These are phyloP conservation scores for Penicillium lagena DNA, from an alignment of 495 filamentous ascomycete genomes.

Conservation along the genomic window DNA sequence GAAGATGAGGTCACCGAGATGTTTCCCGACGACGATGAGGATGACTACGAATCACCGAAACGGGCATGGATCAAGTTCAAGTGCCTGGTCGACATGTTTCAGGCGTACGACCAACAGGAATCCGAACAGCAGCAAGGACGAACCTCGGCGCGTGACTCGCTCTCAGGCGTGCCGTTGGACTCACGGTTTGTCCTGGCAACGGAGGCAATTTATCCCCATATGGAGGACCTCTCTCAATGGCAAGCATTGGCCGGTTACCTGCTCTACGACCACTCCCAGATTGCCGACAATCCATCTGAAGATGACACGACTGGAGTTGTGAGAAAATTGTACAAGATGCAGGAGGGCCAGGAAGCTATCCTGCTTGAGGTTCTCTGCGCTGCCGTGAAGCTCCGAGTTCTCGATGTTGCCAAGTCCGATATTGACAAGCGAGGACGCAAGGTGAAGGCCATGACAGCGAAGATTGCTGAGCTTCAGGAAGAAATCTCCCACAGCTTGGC, in stretches of 20 bases:
- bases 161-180: constrained; percentile 47
- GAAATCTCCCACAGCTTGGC: constrained; percentile 69
- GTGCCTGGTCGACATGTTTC: constrained; percentile 77
- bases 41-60: constrained; percentile 68
- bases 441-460: constrained; percentile 54
- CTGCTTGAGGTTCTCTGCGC: constrained; percentile 82
- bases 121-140: constrained; percentile 36
- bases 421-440: constrained; percentile 53
- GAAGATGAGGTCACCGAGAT: constrained; percentile 73
- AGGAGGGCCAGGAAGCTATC: constrained; percentile 72
- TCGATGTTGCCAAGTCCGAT: constrained; percentile 51
- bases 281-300: constrained; percentile 39
- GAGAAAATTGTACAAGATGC: constrained; percentile 61
- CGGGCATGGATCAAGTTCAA: constrained; percentile 87
- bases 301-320: constrained; percentile 50
- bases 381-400: constrained; percentile 61
- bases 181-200: constrained; percentile 82
- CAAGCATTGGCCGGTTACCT: constrained; percentile 84
- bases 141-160: constrained; percentile 22
- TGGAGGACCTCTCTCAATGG: constrained; percentile 78
- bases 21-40: constrained; percentile 54
- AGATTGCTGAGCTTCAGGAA: constrained; percentile 61
- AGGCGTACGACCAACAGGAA: constrained; percentile 61
- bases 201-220: constrained; percentile 73
- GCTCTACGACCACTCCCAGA: constrained; percentile 78